These are phyloP conservation scores for Rheum nobile DNA, from an alignment of 148 eudicot species.

Conservation along the genomic window DNA sequence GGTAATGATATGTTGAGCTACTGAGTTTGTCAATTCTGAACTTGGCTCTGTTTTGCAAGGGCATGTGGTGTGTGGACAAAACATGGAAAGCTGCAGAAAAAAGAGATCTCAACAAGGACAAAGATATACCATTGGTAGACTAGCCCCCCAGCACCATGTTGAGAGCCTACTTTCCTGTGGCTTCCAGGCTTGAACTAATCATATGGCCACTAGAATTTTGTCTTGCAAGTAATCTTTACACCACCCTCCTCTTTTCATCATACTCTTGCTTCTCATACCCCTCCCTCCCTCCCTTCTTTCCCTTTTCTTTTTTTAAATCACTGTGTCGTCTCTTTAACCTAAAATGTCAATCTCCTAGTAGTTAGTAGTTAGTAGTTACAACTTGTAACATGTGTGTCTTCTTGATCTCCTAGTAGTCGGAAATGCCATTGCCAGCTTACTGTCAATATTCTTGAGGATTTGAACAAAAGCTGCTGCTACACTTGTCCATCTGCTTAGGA, in stretches of 20 bases:
- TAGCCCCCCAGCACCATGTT: neutral
- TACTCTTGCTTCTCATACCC: neutral
- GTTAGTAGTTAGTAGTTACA: no score
- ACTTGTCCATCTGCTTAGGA: no score
- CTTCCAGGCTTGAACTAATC: conserved; percentile 6
- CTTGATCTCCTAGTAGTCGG: no score
- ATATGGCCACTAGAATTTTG: conserved; percentile 1
- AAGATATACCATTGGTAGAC: neutral
- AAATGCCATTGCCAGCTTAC: no score
- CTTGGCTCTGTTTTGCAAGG: neutral
- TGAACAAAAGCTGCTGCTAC: no score
- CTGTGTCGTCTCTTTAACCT: neutral
- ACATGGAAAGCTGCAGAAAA: neutral
- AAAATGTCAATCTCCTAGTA: neutral
- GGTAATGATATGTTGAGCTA: neutral
- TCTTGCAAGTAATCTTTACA: conserved; percentile 1
- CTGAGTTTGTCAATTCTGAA: conserved; percentile 3
- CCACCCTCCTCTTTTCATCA: neutral
- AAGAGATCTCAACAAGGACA: neutral
- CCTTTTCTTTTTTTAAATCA: neutral
- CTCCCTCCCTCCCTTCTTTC: neutral
- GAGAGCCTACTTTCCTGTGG: neutral
- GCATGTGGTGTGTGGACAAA: neutral
- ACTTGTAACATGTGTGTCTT: no score
- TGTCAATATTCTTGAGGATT: no score